Evolutionary conservation across 371 early-diverging fungal species (phyloP), one percentile per base, ranked within the genome.

Genomic region (Lichtheimia ornata): DNA sequence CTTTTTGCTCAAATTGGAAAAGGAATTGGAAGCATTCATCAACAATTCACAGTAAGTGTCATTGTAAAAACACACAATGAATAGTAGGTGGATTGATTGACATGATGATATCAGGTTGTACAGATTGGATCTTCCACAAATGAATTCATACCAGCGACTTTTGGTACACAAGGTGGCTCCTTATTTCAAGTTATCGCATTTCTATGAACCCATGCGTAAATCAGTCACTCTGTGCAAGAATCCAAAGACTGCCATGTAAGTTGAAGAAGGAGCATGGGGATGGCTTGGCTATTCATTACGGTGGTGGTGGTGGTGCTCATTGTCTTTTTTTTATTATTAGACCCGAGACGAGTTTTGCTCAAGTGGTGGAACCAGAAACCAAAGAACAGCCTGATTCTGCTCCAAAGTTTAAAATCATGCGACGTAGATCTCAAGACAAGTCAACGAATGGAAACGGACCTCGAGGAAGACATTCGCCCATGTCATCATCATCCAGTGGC

Each of bases 141-240:
- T 92, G 83, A 93, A 93, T 60, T 88, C 89, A 6, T 93, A 91
- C 60, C 89, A 91, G 57, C 82, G 93, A 12, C 70, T 90, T 63
- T 82, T 93, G 61, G 80, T 89, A 9, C 92, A 93, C 66, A 80
- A 85, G 28, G 81, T 91, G 2, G 92, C 90, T 14, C 83, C 86
- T 45, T 88, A 89, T 66, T 93, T 86, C 65, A 84, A 85, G 55
- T 60, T 91, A 54, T 82, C 74, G 4, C 91, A 90, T 70, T 73
- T 82, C 12, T 81, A 83, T 50, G 88, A 91, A 56, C 73, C 80
- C 7, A 58, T 72, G 55, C 81, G 86, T 50, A 80, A 81, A 42
- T 83, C 82, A 5, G 86, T 92, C 14, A 75, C 86, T 45, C 64
- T 90, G 13, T 86, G 80, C 64, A 90, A 85, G 64, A 85, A 78